phyloP scores from a whole-genome alignment of 2,329 filamentous ascomycete species.

The Fusarium tjaetaba region DNA sequence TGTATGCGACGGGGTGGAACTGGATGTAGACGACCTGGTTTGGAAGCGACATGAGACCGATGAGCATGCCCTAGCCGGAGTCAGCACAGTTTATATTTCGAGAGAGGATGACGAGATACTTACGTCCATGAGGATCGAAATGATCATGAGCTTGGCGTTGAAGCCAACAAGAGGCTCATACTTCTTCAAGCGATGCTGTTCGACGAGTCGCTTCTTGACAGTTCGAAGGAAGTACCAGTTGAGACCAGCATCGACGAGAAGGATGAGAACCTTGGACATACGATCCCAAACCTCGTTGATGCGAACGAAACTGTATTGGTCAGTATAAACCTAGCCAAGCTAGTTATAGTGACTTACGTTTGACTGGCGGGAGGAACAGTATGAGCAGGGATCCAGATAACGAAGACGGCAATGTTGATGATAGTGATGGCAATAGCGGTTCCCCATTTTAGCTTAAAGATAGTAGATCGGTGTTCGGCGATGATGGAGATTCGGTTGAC shows the following conservation, averaged over 20 bases:
- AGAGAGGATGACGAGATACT: constrained; percentile 1
- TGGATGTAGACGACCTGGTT: constrained; percentile 56
- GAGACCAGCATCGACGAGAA: constrained; percentile 60
- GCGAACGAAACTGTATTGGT: constrained; percentile 44
- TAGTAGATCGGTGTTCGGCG: constrained; percentile 51
- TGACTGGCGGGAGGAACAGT: constrained; percentile 50
- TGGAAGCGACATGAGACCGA: constrained; percentile 48
- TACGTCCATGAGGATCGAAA: constrained; percentile 62
- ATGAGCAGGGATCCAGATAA: constrained; percentile 63
- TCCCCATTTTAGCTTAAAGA: constrained; percentile 57
- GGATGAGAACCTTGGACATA: constrained; percentile 61
- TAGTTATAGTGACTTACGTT: constrained; percentile 33
- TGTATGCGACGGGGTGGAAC: constrained; percentile 62
- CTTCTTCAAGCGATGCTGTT: constrained; percentile 59
- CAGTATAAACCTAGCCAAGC: rapidly evolving
- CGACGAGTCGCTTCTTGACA: constrained; percentile 58
- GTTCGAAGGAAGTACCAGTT: constrained; percentile 62
- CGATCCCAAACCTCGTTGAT: constrained; percentile 65
- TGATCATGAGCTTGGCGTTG: constrained; percentile 59
- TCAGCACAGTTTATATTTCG: rapidly evolving
- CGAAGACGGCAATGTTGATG: constrained; percentile 64
- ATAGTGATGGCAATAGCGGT: constrained; percentile 55
- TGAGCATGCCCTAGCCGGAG: constrained; percentile 34
- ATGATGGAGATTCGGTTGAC: constrained; percentile 64
- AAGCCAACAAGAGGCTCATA: constrained; percentile 61